These are phyloP conservation scores for Clonostachys rhizophaga DNA, from an alignment of 2,329 filamentous ascomycete genomes.

Conservation along the genomic window DNA sequence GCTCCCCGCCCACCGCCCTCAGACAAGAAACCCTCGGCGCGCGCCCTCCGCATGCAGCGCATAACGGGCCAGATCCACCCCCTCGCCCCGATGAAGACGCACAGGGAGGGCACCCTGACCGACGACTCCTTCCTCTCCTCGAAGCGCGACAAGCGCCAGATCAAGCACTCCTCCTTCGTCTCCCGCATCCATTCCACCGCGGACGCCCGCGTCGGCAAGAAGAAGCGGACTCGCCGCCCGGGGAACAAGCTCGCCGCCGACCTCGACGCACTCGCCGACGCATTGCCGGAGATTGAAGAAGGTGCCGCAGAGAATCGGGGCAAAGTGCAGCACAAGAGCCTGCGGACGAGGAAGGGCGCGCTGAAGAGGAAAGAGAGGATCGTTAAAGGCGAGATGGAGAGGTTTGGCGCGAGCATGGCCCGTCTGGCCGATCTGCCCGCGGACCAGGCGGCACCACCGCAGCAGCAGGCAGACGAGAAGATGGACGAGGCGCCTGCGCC, in stretches of 20 bases:
- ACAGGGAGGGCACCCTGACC: conserved; percentile 44
- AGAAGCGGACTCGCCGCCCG: conserved; percentile 44
- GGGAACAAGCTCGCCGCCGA: conserved; percentile 71
- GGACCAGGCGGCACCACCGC: conserved; percentile 4
- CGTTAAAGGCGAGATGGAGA: conserved; percentile 74
- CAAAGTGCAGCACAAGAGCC: conserved; percentile 67
- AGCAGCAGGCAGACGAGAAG: conserved; percentile 1
- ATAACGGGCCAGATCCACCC: conserved; percentile 42
- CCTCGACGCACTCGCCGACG: conserved; percentile 73
- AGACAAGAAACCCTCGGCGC: conserved; percentile 47
- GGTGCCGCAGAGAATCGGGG: conserved; percentile 39
- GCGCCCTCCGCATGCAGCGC: conserved; percentile 48
- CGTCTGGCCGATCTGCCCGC: conserved; percentile 49
- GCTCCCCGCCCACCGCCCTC: background rate
- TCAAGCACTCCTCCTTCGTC: conserved; percentile 78
- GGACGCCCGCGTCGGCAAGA: conserved; percentile 36
- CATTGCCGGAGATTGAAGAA: conserved; percentile 60
- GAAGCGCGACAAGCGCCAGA: conserved; percentile 79
- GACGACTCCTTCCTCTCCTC: conserved; percentile 59
- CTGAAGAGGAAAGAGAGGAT: conserved; percentile 79
- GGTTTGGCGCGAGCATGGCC: conserved; percentile 81
- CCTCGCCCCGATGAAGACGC: conserved; percentile 44
- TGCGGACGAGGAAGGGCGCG: conserved; percentile 72
- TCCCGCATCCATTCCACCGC: conserved; percentile 55
- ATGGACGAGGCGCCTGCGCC: conserved; percentile 4